Percentiles rank a stretch among this genome's conserved stretches.
Evolutionary conservation across 352 stramenopile genomes (phyloP).

Genomic region (Blastocystis sp.): DNA sequence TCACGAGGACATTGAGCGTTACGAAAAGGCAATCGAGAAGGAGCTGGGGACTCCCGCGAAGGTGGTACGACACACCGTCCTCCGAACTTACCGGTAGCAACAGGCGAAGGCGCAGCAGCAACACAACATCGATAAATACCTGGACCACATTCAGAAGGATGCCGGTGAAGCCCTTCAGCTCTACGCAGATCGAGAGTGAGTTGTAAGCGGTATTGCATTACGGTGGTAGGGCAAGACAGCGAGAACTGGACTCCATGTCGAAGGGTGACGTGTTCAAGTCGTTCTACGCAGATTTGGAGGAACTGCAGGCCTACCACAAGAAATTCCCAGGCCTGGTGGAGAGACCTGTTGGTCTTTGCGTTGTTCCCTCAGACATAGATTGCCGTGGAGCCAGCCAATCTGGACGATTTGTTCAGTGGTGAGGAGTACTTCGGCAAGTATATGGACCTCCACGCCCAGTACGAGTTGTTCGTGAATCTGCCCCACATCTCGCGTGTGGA

Average conservation of each 20-base stretch:
- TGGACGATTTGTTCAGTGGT: conserved; percentile 77
- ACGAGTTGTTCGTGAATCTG: conserved; percentile 81
- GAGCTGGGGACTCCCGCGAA: conserved; percentile 79
- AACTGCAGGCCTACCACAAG: conserved; percentile 79
- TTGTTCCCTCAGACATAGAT: not conserved
- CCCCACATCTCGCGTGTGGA: conserved; percentile 72
- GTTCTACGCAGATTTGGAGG: conserved; percentile 84
- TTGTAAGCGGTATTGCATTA: conserved; percentile 16
- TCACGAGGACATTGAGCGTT: conserved; percentile 79
- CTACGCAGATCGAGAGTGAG: conserved; percentile 79
- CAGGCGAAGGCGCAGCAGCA: conserved; percentile 78
- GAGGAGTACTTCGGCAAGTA: conserved; percentile 85
- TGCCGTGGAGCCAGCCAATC: not conserved
- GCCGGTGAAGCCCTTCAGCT: conserved; percentile 79
- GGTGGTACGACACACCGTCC: conserved; percentile 75
- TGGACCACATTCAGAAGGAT: conserved; percentile 77
- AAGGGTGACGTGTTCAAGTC: conserved; percentile 79
- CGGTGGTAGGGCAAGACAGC: conserved; percentile 75
- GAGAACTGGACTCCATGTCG: conserved; percentile 80
- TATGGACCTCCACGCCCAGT: conserved; percentile 82
- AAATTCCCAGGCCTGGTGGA: conserved; percentile 80
- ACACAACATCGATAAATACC: conserved; percentile 80
- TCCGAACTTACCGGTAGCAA: conserved; percentile 73
- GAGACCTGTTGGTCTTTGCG: not conserved
- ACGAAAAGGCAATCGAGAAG: conserved; percentile 77